Percentiles rank a stretch among this genome's conserved stretches.
These are phyloP conservation scores for Podosphaera fusca DNA, from an alignment of 2,329 filamentous ascomycete species.

Conservation along the genomic window DNA sequence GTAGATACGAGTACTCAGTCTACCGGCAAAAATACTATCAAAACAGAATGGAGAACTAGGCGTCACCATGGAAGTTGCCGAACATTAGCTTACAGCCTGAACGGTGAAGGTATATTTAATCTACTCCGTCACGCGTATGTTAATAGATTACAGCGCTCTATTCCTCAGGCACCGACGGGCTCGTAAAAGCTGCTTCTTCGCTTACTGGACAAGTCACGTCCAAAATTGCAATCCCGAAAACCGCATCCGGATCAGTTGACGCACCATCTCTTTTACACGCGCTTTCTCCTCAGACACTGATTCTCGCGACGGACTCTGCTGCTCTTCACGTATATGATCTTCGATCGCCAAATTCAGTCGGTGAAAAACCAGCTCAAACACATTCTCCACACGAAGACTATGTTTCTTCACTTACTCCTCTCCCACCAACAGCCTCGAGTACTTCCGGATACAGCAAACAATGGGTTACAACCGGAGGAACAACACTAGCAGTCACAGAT, in stretches of 20 bases:
- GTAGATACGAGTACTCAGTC: constrained; percentile 27
- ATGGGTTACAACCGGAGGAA: constrained; percentile 83
- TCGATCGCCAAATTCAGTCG: constrained; percentile 32
- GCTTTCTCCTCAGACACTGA: constrained; percentile 67
- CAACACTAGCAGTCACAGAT: constrained; percentile 76
- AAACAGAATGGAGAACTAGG: constrained; percentile 65
- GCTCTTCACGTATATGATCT: constrained; percentile 76
- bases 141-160: constrained; percentile 23
- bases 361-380: constrained; percentile 48
- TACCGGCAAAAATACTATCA: constrained; percentile 50
- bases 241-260: constrained; percentile 25
- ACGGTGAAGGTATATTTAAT: constrained; percentile 42
- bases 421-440: constrained; percentile 57
- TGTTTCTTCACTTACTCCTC: constrained; percentile 63
- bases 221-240: constrained; percentile 53
- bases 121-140: background rate
- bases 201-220: constrained; percentile 45
- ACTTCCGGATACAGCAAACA: constrained; percentile 83
- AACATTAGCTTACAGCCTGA: constrained; percentile 51
- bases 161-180: constrained; percentile 36
- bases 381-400: constrained; percentile 83
- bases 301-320: constrained; percentile 77
- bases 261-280: constrained; percentile 61
- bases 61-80: constrained; percentile 90
- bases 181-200: constrained; percentile 35